Conservation (phyloP, 768 basidiomycete genomes). For the Hebeloma cylindrosporum region DNA sequence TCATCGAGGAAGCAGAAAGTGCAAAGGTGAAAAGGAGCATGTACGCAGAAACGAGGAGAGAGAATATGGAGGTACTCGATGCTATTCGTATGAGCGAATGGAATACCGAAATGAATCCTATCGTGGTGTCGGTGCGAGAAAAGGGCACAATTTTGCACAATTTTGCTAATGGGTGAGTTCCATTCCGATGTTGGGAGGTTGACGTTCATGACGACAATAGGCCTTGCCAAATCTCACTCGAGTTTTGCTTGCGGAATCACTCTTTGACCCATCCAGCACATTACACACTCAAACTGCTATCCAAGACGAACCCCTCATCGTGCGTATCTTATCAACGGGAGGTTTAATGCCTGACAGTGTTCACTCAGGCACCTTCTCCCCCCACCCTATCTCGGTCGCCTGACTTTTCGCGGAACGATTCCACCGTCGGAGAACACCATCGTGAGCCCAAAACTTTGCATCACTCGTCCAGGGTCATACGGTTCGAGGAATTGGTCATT, state of each 20-base stretch:
- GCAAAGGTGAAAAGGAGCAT: slow-evolving; percentile 77
- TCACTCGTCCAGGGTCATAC: slow-evolving; percentile 64
- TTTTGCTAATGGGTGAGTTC: slow-evolving; percentile 67
- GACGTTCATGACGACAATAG: slow-evolving; percentile 35
- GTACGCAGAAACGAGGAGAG: slow-evolving; percentile 86
- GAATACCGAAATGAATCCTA: slow-evolving; percentile 78
- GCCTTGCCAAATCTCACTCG: slow-evolving; percentile 51
- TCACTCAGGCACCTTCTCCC: slow-evolving; percentile 42
- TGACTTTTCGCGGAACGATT: slow-evolving; percentile 62
- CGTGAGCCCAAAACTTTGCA: slow-evolving; percentile 56
- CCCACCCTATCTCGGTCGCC: slow-evolving; percentile 63
- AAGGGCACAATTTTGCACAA: slow-evolving; percentile 52
- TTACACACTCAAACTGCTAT: slow-evolving; percentile 52
- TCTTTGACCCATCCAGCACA: slow-evolving; percentile 64
- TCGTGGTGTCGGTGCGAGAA: slow-evolving; percentile 52
- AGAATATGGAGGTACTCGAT: slow-evolving; percentile 64
- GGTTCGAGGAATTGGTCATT: slow-evolving; percentile 66
- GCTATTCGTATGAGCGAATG: slow-evolving; percentile 71
- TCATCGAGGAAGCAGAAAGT: slow-evolving; percentile 58
- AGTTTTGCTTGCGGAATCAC: slow-evolving; percentile 66
- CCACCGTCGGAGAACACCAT: slow-evolving; percentile 44
- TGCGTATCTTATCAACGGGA: slow-evolving; percentile 25
- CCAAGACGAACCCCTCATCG: slow-evolving; percentile 23
- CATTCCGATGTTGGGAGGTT: slow-evolving; percentile 1
- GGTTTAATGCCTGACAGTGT: too few relatives aligned